A percentile compares a stretch with the other conserved stretches of the same genome.
Evolutionary conservation across 139 green algal genomes (phyloP).

Genomic region (Chlorella sorokiniana): DNA sequence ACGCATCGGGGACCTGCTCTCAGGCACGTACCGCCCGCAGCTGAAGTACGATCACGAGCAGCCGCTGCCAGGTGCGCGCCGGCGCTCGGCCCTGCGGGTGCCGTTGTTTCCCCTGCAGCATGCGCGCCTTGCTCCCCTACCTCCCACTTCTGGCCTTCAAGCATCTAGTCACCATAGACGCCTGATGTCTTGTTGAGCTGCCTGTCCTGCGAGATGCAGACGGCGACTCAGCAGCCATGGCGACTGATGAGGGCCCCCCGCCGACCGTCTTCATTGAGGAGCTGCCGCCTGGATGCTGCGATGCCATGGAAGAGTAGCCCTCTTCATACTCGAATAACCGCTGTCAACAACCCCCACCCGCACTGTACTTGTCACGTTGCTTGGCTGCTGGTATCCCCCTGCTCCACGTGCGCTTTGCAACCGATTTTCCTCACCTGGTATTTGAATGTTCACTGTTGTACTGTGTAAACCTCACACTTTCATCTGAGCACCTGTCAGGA

Average conservation of each 20-base stretch:
- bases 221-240: background rate
- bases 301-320: slow-evolving; percentile 11
- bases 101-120: background rate
- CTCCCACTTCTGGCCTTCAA: background rate
- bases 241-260: background rate
- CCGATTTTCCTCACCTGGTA: background rate
- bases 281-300: background rate
- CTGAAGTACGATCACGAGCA: slow-evolving; percentile 15
- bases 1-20: background rate
- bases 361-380: background rate
- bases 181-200: too few species aligned
- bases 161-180: too few species aligned
- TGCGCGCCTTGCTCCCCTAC: background rate
- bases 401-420: too few species aligned
- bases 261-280: background rate
- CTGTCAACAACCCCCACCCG: too few species aligned
- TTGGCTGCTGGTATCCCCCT: too few species aligned
- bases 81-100: too few species aligned
- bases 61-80: slow-evolving; percentile 17
- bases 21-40: background rate
- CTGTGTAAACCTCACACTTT: background rate
- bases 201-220: background rate
- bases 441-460: background rate
- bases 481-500: background rate
- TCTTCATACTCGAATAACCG: too few species aligned